Percentiles rank a stretch among this genome's conserved stretches.
phyloP scores from a whole-genome alignment of 108 stramenopile species.

The Conticribra guillardii region DNA sequence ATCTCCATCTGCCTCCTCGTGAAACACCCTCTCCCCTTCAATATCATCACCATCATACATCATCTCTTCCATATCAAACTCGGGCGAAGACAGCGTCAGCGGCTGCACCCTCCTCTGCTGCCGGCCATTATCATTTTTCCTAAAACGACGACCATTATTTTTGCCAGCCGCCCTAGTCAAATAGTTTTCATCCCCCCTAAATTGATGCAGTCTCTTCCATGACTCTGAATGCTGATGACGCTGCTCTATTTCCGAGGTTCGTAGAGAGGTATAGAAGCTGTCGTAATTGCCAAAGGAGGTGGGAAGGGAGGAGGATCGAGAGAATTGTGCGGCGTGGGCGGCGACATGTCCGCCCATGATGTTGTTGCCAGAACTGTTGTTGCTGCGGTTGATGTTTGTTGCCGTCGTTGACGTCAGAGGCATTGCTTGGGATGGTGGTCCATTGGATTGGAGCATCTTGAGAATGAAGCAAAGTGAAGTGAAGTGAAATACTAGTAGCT shows the following conservation, averaged over 20 bases:
- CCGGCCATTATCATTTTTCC: neutral
- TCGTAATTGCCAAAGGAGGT: conserved; percentile 17
- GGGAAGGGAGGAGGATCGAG: conserved; percentile 8
- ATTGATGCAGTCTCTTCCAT: conserved; percentile 17
- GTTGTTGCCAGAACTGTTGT: neutral
- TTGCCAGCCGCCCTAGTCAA: neutral
- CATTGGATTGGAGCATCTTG: too few relatives aligned
- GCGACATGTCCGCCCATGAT: conserved; percentile 12
- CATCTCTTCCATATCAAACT: neutral
- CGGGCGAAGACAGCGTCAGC: neutral
- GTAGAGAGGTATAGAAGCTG: conserved; percentile 21
- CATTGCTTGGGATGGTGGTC: too few relatives aligned
- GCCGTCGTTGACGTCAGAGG: neutral
- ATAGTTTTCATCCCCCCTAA: conserved; percentile 17
- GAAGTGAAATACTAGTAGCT: too few relatives aligned
- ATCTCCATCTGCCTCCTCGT: neutral
- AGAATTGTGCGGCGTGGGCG: conserved; percentile 15
- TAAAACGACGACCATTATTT: neutral
- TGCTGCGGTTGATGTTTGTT: neutral
- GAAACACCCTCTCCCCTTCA: conserved; percentile 14
- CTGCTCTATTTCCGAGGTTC: neutral
- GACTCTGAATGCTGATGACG: neutral
- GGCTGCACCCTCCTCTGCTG: neutral
- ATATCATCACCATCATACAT: conserved; percentile 10
- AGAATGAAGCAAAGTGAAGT: too few relatives aligned